Conservation (phyloP, 2,329 filamentous ascomycete genomes). For the Alternaria atra region DNA sequence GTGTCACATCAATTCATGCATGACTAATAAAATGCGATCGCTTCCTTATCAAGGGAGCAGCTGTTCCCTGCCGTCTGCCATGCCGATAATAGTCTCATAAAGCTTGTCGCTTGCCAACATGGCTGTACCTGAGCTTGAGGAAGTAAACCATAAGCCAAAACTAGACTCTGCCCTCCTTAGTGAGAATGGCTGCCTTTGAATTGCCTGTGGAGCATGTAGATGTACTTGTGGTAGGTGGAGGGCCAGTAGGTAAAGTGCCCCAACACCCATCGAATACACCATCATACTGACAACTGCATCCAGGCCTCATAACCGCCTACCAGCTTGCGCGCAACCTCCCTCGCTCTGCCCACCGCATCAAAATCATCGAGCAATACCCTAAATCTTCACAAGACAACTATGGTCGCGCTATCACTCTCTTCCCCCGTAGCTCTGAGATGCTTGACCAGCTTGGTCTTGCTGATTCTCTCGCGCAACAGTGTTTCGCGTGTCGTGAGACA, state of each 20-base stretch:
- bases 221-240: slow-evolving; percentile 48
- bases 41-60: slow-evolving; percentile 3
- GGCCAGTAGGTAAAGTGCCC: slow-evolving; percentile 54
- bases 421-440: slow-evolving; percentile 61
- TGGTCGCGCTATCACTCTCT: slow-evolving; percentile 64
- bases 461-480: slow-evolving; percentile 61
- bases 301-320: slow-evolving; percentile 52
- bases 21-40: slow-evolving; percentile 3
- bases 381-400: slow-evolving; percentile 62
- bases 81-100: neutral
- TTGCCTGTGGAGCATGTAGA: slow-evolving; percentile 25
- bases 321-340: slow-evolving; percentile 57
- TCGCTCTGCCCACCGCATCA: slow-evolving; percentile 51
- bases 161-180: neutral
- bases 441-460: slow-evolving; percentile 62
- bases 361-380: slow-evolving; percentile 60
- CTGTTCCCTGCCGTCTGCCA: neutral
- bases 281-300: neutral
- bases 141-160: neutral
- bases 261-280: neutral
- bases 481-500: slow-evolving; percentile 62
- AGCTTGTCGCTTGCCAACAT: slow-evolving; percentile 14
- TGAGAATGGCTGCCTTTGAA: neutral
- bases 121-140: neutral
- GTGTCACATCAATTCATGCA: neutral